Evolutionary conservation across 495 filamentous ascomycete genomes (phyloP).

Genomic region (Polyplosphaeria fusca): DNA sequence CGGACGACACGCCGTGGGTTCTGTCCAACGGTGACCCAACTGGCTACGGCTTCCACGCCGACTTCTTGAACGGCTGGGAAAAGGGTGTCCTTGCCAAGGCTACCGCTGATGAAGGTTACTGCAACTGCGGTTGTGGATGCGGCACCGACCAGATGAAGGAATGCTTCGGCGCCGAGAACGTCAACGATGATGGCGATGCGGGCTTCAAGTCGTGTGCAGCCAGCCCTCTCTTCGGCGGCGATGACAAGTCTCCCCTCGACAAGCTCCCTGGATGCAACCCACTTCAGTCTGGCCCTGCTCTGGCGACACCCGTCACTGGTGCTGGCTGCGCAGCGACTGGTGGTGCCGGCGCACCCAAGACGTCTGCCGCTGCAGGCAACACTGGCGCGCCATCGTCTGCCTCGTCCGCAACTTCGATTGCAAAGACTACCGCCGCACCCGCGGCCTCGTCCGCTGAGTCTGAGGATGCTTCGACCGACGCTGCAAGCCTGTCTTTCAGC

Average conservation of each 20-base stretch:
- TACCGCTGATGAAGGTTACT: slow-evolving; percentile 22
- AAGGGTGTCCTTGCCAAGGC: slow-evolving; percentile 30
- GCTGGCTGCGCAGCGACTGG: slow-evolving; percentile 16
- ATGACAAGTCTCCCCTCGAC: slow-evolving; percentile 3
- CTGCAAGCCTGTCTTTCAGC: neutral
- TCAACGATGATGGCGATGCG: slow-evolving; percentile 25
- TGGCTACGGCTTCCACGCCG: slow-evolving; percentile 31
- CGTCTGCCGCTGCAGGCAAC: slow-evolving; percentile 3
- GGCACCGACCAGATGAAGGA: slow-evolving; percentile 26
- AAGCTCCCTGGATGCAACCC: slow-evolving; percentile 34
- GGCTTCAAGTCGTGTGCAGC: slow-evolving; percentile 26
- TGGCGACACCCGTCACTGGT: slow-evolving; percentile 22
- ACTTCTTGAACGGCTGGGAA: slow-evolving; percentile 34
- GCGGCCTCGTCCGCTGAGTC: neutral
- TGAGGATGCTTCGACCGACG: neutral
- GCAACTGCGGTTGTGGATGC: slow-evolving; percentile 33
- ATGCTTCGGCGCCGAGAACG: slow-evolving; percentile 30
- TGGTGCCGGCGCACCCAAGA: neutral
- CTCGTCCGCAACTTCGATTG: slow-evolving; percentile 1
- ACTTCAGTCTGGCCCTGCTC: slow-evolving; percentile 24
- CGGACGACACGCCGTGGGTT: slow-evolving; percentile 23
- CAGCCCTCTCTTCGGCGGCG: slow-evolving; percentile 1
- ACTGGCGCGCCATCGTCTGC: neutral
- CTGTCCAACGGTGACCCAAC: slow-evolving; percentile 32
- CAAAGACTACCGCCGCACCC: neutral